A percentile compares a stretch with the other conserved stretches of the same genome.
Conservation (phyloP, 345 rosid species). For the Eucalyptus cloeziana region DNA sequence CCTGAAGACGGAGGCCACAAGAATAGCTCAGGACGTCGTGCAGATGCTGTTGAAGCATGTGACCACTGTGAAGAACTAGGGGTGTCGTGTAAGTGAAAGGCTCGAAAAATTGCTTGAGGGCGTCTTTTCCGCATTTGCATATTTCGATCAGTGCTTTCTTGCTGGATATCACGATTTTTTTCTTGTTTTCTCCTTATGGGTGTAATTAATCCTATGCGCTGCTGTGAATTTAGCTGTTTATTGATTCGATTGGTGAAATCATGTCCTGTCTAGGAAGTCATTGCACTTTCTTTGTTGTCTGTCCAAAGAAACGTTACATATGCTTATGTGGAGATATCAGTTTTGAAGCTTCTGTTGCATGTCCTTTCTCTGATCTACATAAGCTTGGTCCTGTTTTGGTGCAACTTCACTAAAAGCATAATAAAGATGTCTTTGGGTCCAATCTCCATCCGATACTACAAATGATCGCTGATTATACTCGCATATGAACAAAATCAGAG, state of each 20-base stretch:
- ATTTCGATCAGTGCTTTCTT: background rate
- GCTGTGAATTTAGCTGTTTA: background rate
- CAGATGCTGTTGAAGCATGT: slow-evolving; percentile 62
- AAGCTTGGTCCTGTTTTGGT: background rate
- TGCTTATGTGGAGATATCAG: background rate
- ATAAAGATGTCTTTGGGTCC: background rate
- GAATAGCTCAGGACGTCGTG: slow-evolving; percentile 46
- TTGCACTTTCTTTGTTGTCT: background rate
- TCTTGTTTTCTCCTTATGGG: background rate
- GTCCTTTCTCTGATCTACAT: background rate
- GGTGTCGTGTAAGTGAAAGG: background rate
- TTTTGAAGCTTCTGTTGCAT: background rate
- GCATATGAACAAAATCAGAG: background rate
- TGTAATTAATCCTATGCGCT: background rate
- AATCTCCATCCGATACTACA: background rate
- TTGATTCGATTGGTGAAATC: background rate
- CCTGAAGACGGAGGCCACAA: slow-evolving; percentile 40
- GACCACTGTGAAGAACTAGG: slow-evolving; percentile 51
- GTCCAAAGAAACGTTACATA: background rate
- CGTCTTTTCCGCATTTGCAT: background rate
- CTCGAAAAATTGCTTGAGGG: background rate
- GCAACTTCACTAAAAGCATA: background rate
- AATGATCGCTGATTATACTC: background rate
- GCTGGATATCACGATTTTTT: background rate
- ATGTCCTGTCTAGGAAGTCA: background rate